phyloP scores from a whole-genome alignment of 768 basidiomycete genomes.

The Phlebiopsis flavidoalba region DNA sequence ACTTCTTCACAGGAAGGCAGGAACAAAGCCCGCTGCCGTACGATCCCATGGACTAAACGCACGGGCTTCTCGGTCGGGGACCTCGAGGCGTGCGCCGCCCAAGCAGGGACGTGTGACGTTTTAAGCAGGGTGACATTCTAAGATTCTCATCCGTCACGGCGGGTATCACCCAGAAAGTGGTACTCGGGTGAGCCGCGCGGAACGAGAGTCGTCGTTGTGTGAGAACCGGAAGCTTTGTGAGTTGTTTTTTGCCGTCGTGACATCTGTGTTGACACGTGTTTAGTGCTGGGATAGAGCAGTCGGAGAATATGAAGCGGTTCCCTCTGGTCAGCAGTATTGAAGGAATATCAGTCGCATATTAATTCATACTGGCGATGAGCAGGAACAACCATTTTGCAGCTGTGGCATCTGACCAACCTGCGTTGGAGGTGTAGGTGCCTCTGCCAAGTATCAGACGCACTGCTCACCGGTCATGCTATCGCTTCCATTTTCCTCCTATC shows the following conservation, averaged over 20 bases:
- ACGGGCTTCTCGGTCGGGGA: slow-evolving; percentile 48
- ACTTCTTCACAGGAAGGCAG: slow-evolving; percentile 36
- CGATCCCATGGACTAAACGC: slow-evolving; percentile 56
- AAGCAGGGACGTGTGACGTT: slow-evolving; percentile 53
- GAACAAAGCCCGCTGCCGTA: slow-evolving; percentile 42
- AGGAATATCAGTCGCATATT: background rate
- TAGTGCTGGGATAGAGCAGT: slow-evolving; percentile 65
- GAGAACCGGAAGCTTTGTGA: slow-evolving; percentile 48
- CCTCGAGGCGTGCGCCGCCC: slow-evolving; percentile 53
- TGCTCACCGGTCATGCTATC: background rate
- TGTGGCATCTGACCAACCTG: slow-evolving; percentile 61
- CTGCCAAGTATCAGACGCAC: background rate
- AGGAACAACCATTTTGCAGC: slow-evolving; percentile 76
- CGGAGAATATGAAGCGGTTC: slow-evolving; percentile 67
- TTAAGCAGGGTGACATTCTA: slow-evolving; percentile 58
- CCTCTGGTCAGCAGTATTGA: slow-evolving; percentile 44
- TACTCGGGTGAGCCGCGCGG: slow-evolving; percentile 35
- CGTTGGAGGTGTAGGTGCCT: slow-evolving; percentile 46
- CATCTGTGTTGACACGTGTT: background rate
- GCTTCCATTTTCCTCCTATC: slow-evolving; percentile 36
- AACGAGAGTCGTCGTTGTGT: slow-evolving; percentile 37
- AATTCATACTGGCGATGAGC: background rate
- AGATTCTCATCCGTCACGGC: slow-evolving; percentile 48
- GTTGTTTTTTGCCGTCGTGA: slow-evolving; percentile 17
- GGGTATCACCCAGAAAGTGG: slow-evolving; percentile 63